Base-by-base conservation (phyloP, 305 asterid genomes). In the Andrographis paniculata region DNA sequence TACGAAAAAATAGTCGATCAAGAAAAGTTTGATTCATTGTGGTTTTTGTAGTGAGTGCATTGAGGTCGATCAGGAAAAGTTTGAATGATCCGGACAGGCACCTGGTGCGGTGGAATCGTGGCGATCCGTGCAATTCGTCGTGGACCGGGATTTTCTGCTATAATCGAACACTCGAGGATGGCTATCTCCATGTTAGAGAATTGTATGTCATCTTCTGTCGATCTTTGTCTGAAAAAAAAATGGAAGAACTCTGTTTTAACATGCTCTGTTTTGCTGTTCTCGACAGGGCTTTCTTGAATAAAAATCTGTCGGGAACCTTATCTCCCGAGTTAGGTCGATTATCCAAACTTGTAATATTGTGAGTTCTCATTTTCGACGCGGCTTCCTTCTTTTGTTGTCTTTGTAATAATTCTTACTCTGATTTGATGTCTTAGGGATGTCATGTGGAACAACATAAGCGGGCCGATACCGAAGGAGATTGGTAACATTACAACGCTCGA, bases 391-490 rank as follows among this genome's bases (percentile, higher is more conserved):
- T 20, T n/a, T n/a, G n/a, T n/a, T n/a, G n/a, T n/a, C 9, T 13
- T 45, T 50, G 1, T 60, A 13, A 48, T 56, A 17, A 36, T 27
- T 54, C 48, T 58, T 20, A 53, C 8, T 35, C 56, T 35, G 7
- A 30, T 14, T 60, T 55, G 36, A 45, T 55, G 45, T 56, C 41
- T 18, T 42, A 88, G 95, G 83, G 95, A 84, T 71, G 59, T 88
- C 59, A 88, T 88, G 97, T 82, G 95, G 93, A 88, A 88, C 76
- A 61, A 23, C 36, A 75, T 88, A 61, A 68, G 71, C n/a, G 95
- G 97, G 61, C 68, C 58, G 20, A 88, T 88, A 65, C 97, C 97
- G 18, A 81, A 72, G 77, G 93, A 84, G 81, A 84, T 84, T 24
- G 93, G 97, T 61, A 77, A 65, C 54, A 63, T 88, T 24, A 49